These are phyloP conservation scores for Plantago elongata DNA, from an alignment of 257 asterid genomes.

Conservation along the genomic window DNA sequence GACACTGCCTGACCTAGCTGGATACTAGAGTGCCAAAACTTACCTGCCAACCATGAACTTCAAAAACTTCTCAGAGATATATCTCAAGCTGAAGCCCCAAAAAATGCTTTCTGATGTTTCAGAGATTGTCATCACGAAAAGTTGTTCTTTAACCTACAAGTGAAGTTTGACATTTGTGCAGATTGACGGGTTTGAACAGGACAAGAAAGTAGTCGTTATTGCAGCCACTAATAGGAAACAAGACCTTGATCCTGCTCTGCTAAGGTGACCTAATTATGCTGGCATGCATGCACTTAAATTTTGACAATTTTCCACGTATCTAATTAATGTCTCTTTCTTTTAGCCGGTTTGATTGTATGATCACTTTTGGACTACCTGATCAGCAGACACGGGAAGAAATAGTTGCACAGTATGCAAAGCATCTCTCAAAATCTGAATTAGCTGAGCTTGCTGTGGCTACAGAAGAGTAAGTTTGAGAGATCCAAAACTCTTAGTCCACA, in stretches of 20 bases:
- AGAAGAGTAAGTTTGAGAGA: conserved; percentile 47
- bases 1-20: too few relatives aligned
- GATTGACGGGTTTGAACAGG: conserved; percentile 99
- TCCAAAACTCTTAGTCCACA: background rate
- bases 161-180: conserved; percentile 28
- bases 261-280: conserved; percentile 46
- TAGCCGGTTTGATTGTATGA: conserved; percentile 94
- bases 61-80: too few relatives aligned
- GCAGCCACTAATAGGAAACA: conserved; percentile 97
- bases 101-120: too few relatives aligned
- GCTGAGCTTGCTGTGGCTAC: conserved; percentile 64
- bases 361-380: conserved; percentile 74
- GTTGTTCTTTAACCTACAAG: background rate
- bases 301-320: background rate
- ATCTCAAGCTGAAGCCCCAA: too few relatives aligned
- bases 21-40: too few relatives aligned
- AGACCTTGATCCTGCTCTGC: conserved; percentile 94
- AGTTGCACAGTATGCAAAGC: conserved; percentile 84
- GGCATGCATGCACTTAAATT: conserved; percentile 1
- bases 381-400: conserved; percentile 80
- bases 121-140: too few relatives aligned
- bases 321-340: conserved; percentile 21
- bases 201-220: conserved; percentile 81
- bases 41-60: too few relatives aligned
- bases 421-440: conserved; percentile 61